Base-by-base conservation (phyloP, 495 filamentous ascomycete species). In the Poronia punctata region DNA sequence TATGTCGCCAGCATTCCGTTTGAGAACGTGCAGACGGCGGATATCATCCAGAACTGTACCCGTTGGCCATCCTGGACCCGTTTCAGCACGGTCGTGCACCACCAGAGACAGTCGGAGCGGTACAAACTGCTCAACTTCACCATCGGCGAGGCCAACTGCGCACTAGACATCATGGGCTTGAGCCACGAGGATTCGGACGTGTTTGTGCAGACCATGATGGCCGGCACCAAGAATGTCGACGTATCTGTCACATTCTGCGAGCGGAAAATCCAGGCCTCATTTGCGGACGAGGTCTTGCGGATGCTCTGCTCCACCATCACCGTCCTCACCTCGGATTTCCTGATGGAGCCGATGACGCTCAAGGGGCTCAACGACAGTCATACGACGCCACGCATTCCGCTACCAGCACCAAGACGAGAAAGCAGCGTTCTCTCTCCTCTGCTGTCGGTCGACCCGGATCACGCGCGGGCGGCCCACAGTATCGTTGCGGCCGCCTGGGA, bases 1-100 rank as follows among this genome's bases (percentile, higher is more conserved):
- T 59, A 61, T 22, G 53, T 63, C 3, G 43, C 61, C 2, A 56
- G 64, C 18, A 57, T 65, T 4, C 66, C 63, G 3, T 61, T 60
- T 41, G 67, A 69, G 46, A 67, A 61, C 29, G 49, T 70, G 11
- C 64, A 67, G 10, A 54, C 54, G n/a, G 50, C 63, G 8, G 53
- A 56, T 14, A 64, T 72, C 30, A 53, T 72, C 3, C 64, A 66
- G 40, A 68, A 66, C 24, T 69, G 64, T 40, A 72, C 68, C 9
- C 39, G 60, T 1, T 72, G 68, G 68, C 65, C 67, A 3, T 66
- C 68, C 17, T 72, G 68, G 68, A 65, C 64, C 4, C 66, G 65
- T 1, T 68, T 72, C 47, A 68, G 65, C 48, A 62, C 59, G 0
- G 42, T 69, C 8, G 58, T 72, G 3, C 64, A 64, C 30, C 68